Conservation (phyloP, 495 filamentous ascomycete species). For the Parachaetomium inaequale region DNA sequence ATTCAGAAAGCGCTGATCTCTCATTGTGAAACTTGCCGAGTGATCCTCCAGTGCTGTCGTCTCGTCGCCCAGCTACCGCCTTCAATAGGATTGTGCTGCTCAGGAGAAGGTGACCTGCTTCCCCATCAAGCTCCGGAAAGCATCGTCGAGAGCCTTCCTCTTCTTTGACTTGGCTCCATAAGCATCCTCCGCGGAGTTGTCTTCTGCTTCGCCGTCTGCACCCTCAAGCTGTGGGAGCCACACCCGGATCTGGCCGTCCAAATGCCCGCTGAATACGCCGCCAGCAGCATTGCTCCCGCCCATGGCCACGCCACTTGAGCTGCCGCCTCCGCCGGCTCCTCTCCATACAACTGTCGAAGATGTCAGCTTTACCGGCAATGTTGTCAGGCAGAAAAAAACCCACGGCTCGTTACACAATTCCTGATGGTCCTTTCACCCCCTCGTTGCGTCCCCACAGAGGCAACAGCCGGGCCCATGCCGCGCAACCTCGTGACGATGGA, state of each 20-base stretch:
- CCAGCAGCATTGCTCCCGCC: constrained; percentile 44
- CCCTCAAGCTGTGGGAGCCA: constrained; percentile 55
- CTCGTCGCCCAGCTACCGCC: background rate
- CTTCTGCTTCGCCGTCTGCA: constrained; percentile 43
- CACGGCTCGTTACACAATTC: constrained; percentile 57
- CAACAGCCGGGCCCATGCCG: constrained; percentile 52
- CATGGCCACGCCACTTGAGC: constrained; percentile 41
- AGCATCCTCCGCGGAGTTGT: constrained; percentile 33
- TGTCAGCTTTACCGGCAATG: background rate
- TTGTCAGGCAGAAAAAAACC: background rate
- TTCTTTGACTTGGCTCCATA: constrained; percentile 45
- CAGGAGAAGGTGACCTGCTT: constrained; percentile 51
- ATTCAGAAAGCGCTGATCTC: background rate
- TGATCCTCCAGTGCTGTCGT: background rate
- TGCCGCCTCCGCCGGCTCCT: constrained; percentile 45
- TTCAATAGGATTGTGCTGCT: background rate
- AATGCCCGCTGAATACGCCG: constrained; percentile 54
- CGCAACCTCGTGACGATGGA: constrained; percentile 65
- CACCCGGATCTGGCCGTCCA: constrained; percentile 55
- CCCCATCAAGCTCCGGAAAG: constrained; percentile 51
- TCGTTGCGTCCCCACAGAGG: constrained; percentile 37
- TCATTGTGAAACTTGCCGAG: background rate
- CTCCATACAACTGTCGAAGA: constrained; percentile 58
- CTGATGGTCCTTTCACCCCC: constrained; percentile 44
- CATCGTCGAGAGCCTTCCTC: constrained; percentile 59